Evolutionary conservation across 352 stramenopile genomes (phyloP), one percentile per base, ranked within the genome.

Genomic region (Phytophthora cactorum): DNA sequence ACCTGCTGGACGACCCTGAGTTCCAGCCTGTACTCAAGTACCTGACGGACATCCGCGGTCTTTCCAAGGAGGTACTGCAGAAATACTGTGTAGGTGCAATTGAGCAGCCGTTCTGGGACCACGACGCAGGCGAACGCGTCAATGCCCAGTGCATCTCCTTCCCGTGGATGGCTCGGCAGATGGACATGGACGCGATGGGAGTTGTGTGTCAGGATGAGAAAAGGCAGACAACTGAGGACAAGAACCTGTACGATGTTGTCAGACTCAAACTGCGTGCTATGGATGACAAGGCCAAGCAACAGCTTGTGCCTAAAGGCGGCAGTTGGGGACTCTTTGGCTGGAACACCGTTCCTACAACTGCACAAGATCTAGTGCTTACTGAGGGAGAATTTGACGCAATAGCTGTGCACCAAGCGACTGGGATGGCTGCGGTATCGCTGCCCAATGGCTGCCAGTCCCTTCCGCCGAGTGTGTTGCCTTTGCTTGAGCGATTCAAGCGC

Each of bases 271-370:
- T 96, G 17, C 86, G 91, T 38, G 89, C 80, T 27, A 66, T 97
- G 25, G 78, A 91, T 15, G 86, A 97, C 68, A 98, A 98, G 65
- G 63, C 72, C 12, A 89, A 96, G 68, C 88, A 96, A 70, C 84
- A 90, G 2, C 73, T 97, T 49, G 81, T 97, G 3, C 93, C 93
- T 1, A 90, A 96, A 12, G 97, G 97, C 27, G 97, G 97, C 31
- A 97, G 93, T 57, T 99, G 96, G 91, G 98, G 98, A 1, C 83
- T 99, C 22, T 99, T 99, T 81, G 98, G 98, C n/a, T 99, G 95
- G 90, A 98, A 99, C 77, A 99, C 96, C 0, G 84, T 99, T 27
- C 86, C 92, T 14, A 63, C 79, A 9, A 66, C 93, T 39, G 89
- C 87, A 0, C 89, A 90, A 2, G 82, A 97, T 71, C 79, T 99